Evolutionary conservation across 148 eudicot genomes (phyloP).

Genomic region (Linanthus parryae): DNA sequence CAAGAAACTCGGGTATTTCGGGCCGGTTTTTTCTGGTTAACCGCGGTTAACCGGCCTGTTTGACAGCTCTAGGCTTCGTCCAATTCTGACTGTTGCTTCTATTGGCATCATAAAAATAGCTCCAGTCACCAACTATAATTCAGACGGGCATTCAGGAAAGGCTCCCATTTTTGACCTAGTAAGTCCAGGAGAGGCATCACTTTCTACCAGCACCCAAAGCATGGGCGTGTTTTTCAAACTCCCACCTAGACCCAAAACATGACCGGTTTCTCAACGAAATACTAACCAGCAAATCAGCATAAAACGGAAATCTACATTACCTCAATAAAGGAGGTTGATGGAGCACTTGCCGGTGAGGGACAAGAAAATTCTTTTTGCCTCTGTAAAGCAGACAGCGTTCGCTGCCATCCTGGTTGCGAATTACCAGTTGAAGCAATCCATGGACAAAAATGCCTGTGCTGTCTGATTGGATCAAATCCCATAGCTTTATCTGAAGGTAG

Average conservation of each 20-base stretch:
- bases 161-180: too few relatives aligned
- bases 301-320: constrained; percentile 27
- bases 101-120: too few relatives aligned
- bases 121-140: too few relatives aligned
- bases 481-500: constrained; percentile 20
- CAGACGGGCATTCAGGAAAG: too few relatives aligned
- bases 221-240: too few relatives aligned
- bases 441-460: constrained; percentile 89
- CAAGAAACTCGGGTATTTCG: too few relatives aligned
- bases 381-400: constrained; percentile 67
- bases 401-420: constrained; percentile 76
- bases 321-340: constrained; percentile 70
- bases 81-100: too few relatives aligned
- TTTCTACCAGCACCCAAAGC: not conserved
- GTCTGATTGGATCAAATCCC: constrained; percentile 76
- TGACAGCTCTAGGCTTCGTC: too few relatives aligned
- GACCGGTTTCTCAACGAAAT: not conserved
- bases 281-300: not conserved
- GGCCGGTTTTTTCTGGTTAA: too few relatives aligned
- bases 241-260: too few relatives aligned
- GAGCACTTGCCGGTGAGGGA: constrained; percentile 34
- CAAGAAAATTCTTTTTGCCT: constrained; percentile 53
- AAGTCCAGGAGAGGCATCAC: not conserved
- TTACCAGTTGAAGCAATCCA: constrained; percentile 57
- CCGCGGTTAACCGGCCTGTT: too few relatives aligned